A percentile compares a stretch with the other conserved stretches of the same genome.
Evolutionary conservation across 2,329 filamentous ascomycete genomes (phyloP).

Genomic region (Huntiella moniliformis): DNA sequence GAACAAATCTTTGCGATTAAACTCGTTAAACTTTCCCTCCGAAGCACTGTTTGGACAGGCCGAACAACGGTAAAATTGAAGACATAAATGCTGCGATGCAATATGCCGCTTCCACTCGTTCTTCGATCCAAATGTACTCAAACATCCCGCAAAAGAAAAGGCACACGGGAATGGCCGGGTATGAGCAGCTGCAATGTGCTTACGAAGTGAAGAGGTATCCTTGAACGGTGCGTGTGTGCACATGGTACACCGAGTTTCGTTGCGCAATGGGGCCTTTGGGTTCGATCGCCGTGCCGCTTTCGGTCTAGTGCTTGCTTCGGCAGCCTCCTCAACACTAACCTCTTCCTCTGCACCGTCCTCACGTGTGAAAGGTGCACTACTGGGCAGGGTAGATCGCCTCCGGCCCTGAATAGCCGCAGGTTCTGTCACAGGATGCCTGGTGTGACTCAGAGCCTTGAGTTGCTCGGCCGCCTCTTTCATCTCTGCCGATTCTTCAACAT

Average conservation of each 20-base stretch:
- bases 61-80: constrained; percentile 46
- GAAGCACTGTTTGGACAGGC: constrained; percentile 34
- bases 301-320: constrained; percentile 18
- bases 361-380: constrained; percentile 19
- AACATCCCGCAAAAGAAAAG: constrained; percentile 68
- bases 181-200: constrained; percentile 49
- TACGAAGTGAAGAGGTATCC: constrained; percentile 44
- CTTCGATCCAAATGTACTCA: constrained; percentile 71
- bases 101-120: constrained; percentile 98
- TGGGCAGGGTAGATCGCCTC: constrained; percentile 19
- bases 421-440: constrained; percentile 26
- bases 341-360: constrained; percentile 21
- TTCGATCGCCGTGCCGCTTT: constrained; percentile 27
- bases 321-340: constrained; percentile 16
- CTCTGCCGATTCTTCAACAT: constrained; percentile 45
- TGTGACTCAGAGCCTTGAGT: constrained; percentile 45
- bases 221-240: constrained; percentile 49
- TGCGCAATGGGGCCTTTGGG: constrained; percentile 30
- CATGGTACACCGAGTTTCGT: constrained; percentile 40
- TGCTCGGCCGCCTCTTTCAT: constrained; percentile 52
- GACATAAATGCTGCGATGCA: constrained; percentile 66
- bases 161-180: constrained; percentile 67
- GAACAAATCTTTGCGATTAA: constrained; percentile 92
- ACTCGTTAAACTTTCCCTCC: constrained; percentile 46
- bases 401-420: constrained; percentile 22